Evolutionary conservation across 805 yeast species (phyloP).

Genomic region (Suhomyces prunicola): DNA sequence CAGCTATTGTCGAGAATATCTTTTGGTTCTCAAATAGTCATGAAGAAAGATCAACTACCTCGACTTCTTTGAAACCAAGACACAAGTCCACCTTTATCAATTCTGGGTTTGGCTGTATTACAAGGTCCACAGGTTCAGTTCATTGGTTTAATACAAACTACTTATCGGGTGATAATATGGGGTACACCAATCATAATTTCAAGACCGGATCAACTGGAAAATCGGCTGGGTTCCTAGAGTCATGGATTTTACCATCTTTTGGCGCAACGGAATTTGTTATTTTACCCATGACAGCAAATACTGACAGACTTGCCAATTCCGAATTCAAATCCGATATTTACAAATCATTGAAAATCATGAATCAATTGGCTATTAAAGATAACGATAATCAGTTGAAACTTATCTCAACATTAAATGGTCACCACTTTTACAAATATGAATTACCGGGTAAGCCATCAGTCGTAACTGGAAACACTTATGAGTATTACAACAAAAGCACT

Average conservation of each 20-base stretch:
- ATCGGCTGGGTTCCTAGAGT: slow-evolving; percentile 19
- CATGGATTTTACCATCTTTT: slow-evolving; percentile 48
- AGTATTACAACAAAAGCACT: background rate
- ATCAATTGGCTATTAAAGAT: slow-evolving; percentile 36
- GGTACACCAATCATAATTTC: background rate
- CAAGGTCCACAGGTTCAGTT: slow-evolving; percentile 53
- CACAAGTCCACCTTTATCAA: slow-evolving; percentile 20
- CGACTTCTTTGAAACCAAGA: background rate
- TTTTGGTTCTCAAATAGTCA: slow-evolving; percentile 50
- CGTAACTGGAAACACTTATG: background rate
- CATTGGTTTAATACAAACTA: slow-evolving; percentile 58
- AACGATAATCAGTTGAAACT: slow-evolving; percentile 27
- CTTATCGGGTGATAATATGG: slow-evolving; percentile 23
- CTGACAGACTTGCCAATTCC: background rate
- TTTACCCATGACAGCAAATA: slow-evolving; percentile 15
- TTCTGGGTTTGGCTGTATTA: slow-evolving; percentile 50
- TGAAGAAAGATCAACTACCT: background rate
- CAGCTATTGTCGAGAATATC: slow-evolving; percentile 49
- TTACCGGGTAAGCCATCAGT: slow-evolving; percentile 31
- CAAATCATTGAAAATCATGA: slow-evolving; percentile 1
- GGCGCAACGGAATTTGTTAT: slow-evolving; percentile 26
- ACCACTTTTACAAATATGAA: slow-evolving; percentile 36
- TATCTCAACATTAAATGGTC: slow-evolving; percentile 38
- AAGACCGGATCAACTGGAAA: background rate
- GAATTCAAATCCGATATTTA: background rate